phyloP scores from a whole-genome alignment of 306 rosid genomes.

The Cicer chorassanicum region DNA sequence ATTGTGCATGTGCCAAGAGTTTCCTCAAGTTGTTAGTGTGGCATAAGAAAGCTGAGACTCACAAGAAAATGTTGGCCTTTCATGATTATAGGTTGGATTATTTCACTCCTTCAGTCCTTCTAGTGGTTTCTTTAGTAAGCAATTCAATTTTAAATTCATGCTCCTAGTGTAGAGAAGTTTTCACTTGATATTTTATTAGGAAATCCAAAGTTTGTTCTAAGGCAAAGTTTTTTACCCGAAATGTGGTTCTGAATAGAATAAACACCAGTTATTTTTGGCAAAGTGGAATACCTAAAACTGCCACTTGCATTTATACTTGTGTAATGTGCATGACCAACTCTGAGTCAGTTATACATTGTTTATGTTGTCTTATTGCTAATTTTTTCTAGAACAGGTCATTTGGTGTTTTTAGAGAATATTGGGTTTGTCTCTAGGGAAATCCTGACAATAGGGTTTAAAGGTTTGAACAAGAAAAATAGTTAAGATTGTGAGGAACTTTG shows the following conservation, averaged over 20 bases:
- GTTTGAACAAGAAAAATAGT: conserved; percentile 31
- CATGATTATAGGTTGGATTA: background rate
- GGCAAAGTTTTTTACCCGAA: background rate
- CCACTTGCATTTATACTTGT: background rate
- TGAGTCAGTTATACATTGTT: background rate
- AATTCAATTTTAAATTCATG: background rate
- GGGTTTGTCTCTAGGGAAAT: background rate
- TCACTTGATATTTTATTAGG: background rate
- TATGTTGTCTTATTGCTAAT: background rate
- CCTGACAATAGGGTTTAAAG: background rate
- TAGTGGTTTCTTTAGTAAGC: conserved; percentile 7
- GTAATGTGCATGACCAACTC: background rate
- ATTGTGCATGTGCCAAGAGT: background rate
- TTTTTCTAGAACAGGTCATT: background rate
- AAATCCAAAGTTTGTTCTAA: background rate
- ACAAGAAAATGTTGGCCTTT: conserved; percentile 12
- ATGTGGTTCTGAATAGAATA: background rate
- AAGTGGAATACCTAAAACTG: conserved; percentile 1
- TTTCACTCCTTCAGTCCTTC: background rate
- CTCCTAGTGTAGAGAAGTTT: background rate
- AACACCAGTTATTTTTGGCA: background rate
- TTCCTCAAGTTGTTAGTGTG: background rate
- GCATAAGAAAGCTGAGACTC: background rate
- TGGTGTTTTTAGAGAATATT: background rate
- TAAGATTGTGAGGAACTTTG: background rate